Evolutionary conservation across 805 yeast species (phyloP), one percentile per base, ranked within the genome.

Genomic region (Cyberlindnera mycetangii): DNA sequence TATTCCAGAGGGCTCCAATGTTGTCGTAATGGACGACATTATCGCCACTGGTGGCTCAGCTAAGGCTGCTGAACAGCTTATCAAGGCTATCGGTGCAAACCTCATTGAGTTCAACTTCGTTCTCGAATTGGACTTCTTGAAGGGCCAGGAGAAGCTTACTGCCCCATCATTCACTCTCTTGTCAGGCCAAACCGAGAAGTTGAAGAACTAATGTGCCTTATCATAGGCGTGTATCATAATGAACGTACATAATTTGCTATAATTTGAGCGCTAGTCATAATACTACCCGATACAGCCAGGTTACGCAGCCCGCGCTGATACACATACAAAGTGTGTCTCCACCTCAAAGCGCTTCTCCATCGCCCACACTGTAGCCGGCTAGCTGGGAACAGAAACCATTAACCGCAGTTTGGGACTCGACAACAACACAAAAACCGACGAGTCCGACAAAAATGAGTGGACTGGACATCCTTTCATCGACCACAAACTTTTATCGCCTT

Each of bases 1-100:
- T 30, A 80, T 93, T 54, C 84, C 88, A 53, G 74, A 75, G 50
- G 95, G 92, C 31, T 77, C 95, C 38, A 85, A 76, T 47, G 93
- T 93, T 22, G 71, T 92, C 31, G 76, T 93, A 53, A 95, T 93
- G 31, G 99, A 93, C 67, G 99, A 93, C 62, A 89, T 93, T 59
- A 85, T 93, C 64, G 99, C 99, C 39, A 93, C 99, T 31, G 98
- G 98, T 51, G 99, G 99, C 32, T 85, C 95, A 56, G 99, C 99
- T 20, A 69, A 71, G 44, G 97, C 95, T 48, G 98, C 98, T 33
- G 97, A 96, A 48, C 84, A 88, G 60, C 76, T 93, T 53, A 85
- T 89, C 41, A 61, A 63, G 54, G 69, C 76, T 65, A 74, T 82
- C 49, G 81, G 82, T 45, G 96, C 83, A 49, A 76, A 83, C 48